These are phyloP conservation scores for Hymenoscyphus occultus DNA, from an alignment of 2,329 filamentous ascomycete genomes.

Conservation along the genomic window DNA sequence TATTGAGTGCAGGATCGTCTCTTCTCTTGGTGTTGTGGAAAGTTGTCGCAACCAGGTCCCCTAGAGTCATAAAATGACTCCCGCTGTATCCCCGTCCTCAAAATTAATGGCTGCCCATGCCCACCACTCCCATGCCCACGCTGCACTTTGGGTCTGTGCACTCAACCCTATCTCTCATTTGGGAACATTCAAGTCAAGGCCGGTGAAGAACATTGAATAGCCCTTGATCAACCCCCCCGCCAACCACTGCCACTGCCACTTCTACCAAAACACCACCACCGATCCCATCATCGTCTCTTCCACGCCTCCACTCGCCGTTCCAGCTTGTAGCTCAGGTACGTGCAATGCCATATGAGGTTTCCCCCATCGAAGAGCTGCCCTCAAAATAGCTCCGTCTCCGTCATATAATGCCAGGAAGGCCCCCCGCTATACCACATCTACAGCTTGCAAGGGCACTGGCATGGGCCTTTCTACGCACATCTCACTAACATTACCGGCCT, in stretches of 20 bases:
- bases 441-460: background rate
- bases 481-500: slow-evolving; percentile 5
- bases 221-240: slow-evolving; percentile 1
- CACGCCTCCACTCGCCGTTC: slow-evolving; percentile 12
- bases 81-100: slow-evolving; percentile 5
- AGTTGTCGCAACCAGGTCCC: slow-evolving; percentile 18
- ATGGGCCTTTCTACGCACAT: slow-evolving; percentile 1
- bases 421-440: slow-evolving; percentile 27
- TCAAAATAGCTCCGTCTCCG: slow-evolving; percentile 28
- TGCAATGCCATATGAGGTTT: slow-evolving; percentile 24
- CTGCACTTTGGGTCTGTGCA: slow-evolving; percentile 12
- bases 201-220: slow-evolving; percentile 7
- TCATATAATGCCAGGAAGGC: slow-evolving; percentile 22
- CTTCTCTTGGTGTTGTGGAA: slow-evolving; percentile 13
- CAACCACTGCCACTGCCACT: background rate
- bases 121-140: background rate
- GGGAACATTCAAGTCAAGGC: slow-evolving; percentile 9
- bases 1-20: background rate
- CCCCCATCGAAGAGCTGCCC: slow-evolving; percentile 7
- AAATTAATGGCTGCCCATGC: slow-evolving; percentile 9
- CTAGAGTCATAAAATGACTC: slow-evolving; percentile 20
- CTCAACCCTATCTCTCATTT: slow-evolving; percentile 10
- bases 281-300: slow-evolving; percentile 4
- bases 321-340: slow-evolving; percentile 27
- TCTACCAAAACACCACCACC: background rate